Base-by-base conservation (phyloP, 305 asterid genomes). In the Rubia peregrina region DNA sequence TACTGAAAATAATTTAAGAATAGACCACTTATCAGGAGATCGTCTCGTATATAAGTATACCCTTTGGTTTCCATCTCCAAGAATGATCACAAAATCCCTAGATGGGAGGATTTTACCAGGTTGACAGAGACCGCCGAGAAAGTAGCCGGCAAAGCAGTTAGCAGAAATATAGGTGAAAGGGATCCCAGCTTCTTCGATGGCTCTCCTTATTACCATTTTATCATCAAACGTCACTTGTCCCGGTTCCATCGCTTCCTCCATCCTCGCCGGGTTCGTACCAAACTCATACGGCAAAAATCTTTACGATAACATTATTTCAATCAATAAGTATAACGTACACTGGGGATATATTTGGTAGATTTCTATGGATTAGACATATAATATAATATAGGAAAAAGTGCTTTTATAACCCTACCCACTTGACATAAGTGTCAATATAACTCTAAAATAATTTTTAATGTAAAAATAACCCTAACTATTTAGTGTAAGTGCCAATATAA, bases 241-340 rank as follows among this genome's bases (percentile, higher is more conserved):
- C 0, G 88, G 89, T 13, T 75, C 78, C 76, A 65, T 69, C 11
- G 83, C 83, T 0, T 80, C 69, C n/a, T 49, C 74, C 75, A 70
- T 76, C 70, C 84, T 71, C 44, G 84, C 82, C 8, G 87, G 80
- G 65, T 85, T 89, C 3, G 75, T 76, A 11, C 89, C 88, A 36
- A 84, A 87, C 80, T 87, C 88, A 5, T 87, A 87, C 4, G 88
- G 92, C 72, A 87, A 46, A 51, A 87, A 85, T 56, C 88, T 77
- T 88, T 87, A 30, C 41, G 9, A 55, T 4, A 33, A 33, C 3
- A 4, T n/a, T n/a, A n/a, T n/a, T n/a, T n/a, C n/a, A n/a, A n/a
- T n/a, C n/a, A n/a, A n/a, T n/a, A n/a, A n/a, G n/a, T n/a, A n/a
- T n/a, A n/a, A n/a, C n/a, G n/a, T n/a, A n/a, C n/a, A n/a, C n/a